These are phyloP conservation scores for Pythium utonaiense DNA, from an alignment of 352 stramenopile species.

Conservation along the genomic window DNA sequence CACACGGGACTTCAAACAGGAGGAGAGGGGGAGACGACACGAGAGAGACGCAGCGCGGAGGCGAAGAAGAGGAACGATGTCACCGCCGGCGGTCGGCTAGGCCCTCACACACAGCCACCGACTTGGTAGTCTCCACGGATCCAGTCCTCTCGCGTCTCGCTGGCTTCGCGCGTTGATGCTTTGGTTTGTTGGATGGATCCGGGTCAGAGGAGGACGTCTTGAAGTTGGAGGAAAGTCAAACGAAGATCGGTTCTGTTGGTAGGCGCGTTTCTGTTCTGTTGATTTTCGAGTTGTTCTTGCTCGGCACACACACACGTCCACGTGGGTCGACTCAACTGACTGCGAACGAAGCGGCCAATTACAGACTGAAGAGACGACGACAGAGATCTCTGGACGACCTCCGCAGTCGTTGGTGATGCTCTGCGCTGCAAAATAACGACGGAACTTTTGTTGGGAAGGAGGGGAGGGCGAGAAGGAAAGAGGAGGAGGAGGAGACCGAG, in stretches of 20 bases:
- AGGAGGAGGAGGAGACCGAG: slow-evolving; percentile 1
- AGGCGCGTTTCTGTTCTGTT: neutral
- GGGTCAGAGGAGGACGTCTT: neutral
- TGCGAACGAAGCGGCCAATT: neutral
- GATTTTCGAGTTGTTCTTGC: neutral
- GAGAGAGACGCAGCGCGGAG: neutral
- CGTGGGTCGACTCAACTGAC: neutral
- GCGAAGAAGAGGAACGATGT: neutral
- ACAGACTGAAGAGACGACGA: neutral
- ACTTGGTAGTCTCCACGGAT: neutral
- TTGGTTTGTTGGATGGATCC: neutral
- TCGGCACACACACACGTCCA: no score
- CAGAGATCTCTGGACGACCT: neutral
- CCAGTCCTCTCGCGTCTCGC: no score
- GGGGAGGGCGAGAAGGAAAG: neutral
- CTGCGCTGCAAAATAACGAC: neutral
- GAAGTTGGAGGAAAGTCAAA: neutral
- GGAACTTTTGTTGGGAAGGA: neutral
- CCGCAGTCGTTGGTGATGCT: neutral
- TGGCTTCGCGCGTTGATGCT: no score
- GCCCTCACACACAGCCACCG: neutral
- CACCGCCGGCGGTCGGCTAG: neutral
- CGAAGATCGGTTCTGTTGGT: neutral
- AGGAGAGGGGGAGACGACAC: neutral
- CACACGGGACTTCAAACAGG: neutral